phyloP scores from a whole-genome alignment of 352 stramenopile species.

The Globisporangium camurandrum region DNA sequence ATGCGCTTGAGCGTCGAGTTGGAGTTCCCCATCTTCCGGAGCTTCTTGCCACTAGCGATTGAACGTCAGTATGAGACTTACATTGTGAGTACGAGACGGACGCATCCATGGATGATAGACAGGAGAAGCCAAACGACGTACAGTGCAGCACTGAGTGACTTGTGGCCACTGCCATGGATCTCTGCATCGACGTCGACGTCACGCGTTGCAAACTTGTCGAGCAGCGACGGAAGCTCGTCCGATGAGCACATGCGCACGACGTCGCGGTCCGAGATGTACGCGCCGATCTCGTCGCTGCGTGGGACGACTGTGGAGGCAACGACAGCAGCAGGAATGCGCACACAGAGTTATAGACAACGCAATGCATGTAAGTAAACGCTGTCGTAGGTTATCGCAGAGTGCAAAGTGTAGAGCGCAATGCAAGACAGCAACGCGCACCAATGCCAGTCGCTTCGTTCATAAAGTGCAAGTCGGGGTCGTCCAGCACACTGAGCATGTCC shows the following conservation, averaged over 20 bases:
- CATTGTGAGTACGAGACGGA: neutral
- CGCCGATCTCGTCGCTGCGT: slow-evolving; percentile 39
- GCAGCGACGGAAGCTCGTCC: slow-evolving; percentile 48
- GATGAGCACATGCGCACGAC: slow-evolving; percentile 62
- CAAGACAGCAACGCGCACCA: slow-evolving; percentile 8
- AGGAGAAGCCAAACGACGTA: slow-evolving; percentile 11
- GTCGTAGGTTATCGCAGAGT: too few relatives aligned
- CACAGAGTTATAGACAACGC: neutral
- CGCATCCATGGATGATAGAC: neutral
- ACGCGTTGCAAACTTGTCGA: slow-evolving; percentile 58
- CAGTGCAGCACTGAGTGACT: slow-evolving; percentile 48
- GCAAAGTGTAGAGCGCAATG: too few relatives aligned
- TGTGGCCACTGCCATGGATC: slow-evolving; percentile 51
- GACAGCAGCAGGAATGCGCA: neutral
- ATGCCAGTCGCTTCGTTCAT: slow-evolving; percentile 73
- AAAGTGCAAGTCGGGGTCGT: slow-evolving; percentile 40
- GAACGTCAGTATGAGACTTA: neutral
- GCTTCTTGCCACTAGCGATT: slow-evolving; percentile 30
- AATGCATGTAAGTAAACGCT: neutral
- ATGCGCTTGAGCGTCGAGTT: slow-evolving; percentile 65
- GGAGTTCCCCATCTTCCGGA: slow-evolving; percentile 55
- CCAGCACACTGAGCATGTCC: slow-evolving; percentile 32
- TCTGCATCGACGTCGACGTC: slow-evolving; percentile 53
- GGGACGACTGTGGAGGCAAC: slow-evolving; percentile 31
- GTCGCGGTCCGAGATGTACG: slow-evolving; percentile 57